These are phyloP conservation scores for Scleroderma bovista DNA, from an alignment of 768 basidiomycete species.

Conservation along the genomic window DNA sequence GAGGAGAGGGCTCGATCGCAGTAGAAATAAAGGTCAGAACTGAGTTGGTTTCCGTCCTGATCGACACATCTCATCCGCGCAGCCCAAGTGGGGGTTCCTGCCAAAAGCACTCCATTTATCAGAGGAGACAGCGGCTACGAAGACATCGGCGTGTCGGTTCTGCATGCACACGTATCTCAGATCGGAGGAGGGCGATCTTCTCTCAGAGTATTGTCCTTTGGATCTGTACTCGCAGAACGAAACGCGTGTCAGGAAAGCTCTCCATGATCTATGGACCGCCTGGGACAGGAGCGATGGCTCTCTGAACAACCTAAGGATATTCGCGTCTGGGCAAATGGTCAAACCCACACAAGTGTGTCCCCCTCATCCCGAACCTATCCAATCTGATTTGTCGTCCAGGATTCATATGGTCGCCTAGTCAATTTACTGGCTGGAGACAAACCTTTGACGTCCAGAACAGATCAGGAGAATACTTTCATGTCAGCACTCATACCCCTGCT, in stretches of 20 bases:
- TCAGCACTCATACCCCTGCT: constrained; percentile 44
- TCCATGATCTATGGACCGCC: constrained; percentile 63
- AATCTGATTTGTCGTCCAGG: background rate
- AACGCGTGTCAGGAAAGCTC: constrained; percentile 54
- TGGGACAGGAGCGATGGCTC: constrained; percentile 65
- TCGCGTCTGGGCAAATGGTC: constrained; percentile 58
- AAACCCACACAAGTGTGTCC: constrained; percentile 52
- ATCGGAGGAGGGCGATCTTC: constrained; percentile 25
- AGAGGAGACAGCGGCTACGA: constrained; percentile 46
- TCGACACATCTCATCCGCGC: constrained; percentile 6
- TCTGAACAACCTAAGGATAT: constrained; percentile 81
- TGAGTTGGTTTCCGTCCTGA: background rate
- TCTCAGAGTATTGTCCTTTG: constrained; percentile 72
- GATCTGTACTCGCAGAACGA: constrained; percentile 79
- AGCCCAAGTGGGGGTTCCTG: constrained; percentile 99
- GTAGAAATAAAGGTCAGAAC: constrained; percentile 85
- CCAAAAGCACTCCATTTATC: constrained; percentile 63
- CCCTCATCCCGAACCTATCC: background rate
- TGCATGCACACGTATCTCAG: constrained; percentile 79
- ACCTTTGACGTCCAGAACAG: constrained; percentile 9
- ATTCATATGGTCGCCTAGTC: constrained; percentile 7
- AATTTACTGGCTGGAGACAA: constrained; percentile 12
- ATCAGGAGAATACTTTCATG: constrained; percentile 48
- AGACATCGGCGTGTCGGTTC: constrained; percentile 77
- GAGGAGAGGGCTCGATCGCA: constrained; percentile 50